Conservation (phyloP, 2,329 filamentous ascomycete species). For the Falciphora oryzae region DNA sequence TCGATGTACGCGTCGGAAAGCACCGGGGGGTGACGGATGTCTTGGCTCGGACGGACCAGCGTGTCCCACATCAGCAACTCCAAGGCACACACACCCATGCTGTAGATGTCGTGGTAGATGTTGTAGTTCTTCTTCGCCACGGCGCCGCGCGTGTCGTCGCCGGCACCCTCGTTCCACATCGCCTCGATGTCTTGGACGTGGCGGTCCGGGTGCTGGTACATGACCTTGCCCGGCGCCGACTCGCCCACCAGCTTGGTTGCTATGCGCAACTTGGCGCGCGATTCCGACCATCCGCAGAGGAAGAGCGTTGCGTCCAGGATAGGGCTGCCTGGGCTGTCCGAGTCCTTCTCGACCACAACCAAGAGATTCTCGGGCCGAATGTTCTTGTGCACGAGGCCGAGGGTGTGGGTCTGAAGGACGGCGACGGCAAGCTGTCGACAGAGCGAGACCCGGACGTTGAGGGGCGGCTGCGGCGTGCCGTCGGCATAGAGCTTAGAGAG, state of each 20-base stretch:
- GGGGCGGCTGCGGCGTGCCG: not conserved
- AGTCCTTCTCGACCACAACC: not conserved
- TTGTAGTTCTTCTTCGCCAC: not conserved
- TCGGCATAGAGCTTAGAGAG: not conserved
- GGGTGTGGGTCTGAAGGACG: not conserved
- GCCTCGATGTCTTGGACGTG: not conserved
- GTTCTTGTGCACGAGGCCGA: constrained; percentile 2
- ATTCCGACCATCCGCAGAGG: not conserved
- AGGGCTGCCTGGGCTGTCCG: not conserved
- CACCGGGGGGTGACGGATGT: not conserved
- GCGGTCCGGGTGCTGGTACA: not conserved
- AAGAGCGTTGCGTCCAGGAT: not conserved
- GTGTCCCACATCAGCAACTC: not conserved
- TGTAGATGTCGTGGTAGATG: not conserved
- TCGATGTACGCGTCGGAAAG: not conserved
- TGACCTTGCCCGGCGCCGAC: not conserved
- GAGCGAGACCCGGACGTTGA: constrained; percentile 1
- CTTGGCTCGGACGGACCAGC: not conserved
- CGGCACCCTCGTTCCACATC: not conserved
- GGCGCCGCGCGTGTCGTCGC: no score
- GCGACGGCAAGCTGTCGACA: not conserved
- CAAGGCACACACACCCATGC: not conserved
- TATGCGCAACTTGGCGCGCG: not conserved
- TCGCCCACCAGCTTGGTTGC: not conserved
- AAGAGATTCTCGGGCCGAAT: not conserved